Evolutionary conservation across 768 basidiomycete genomes (phyloP).

Genomic region (Botryobasidium botryosum): DNA sequence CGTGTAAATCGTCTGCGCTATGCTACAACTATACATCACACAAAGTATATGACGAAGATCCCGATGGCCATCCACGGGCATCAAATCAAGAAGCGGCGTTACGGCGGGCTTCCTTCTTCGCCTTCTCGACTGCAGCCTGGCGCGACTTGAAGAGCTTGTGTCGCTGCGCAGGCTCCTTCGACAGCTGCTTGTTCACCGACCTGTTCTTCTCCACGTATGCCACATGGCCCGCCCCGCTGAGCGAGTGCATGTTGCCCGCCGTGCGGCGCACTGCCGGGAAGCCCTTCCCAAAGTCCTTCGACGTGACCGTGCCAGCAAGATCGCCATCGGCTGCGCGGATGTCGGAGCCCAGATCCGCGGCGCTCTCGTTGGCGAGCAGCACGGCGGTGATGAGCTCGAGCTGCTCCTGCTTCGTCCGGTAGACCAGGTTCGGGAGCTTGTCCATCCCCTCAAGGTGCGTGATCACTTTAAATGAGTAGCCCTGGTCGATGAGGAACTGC

Average conservation of each 20-base stretch:
- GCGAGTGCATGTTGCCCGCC: slow-evolving; percentile 61
- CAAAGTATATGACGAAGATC: too few relatives aligned
- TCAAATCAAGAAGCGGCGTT: too few relatives aligned
- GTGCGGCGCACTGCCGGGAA: slow-evolving; percentile 59
- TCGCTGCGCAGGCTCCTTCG: slow-evolving; percentile 14
- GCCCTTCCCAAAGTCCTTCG: slow-evolving; percentile 14
- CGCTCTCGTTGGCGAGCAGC: slow-evolving; percentile 76
- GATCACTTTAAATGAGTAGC: slow-evolving; percentile 99
- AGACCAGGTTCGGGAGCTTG: slow-evolving; percentile 72
- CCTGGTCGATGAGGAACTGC: slow-evolving; percentile 96
- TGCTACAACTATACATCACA: too few relatives aligned
- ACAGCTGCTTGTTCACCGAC: slow-evolving; percentile 52
- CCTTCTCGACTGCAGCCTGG: slow-evolving; percentile 13
- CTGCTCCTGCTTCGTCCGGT: slow-evolving; percentile 79
- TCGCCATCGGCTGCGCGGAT: slow-evolving; percentile 61
- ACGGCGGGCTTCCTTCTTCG: slow-evolving; percentile 11
- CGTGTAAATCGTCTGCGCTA: too few relatives aligned
- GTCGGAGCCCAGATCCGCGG: slow-evolving; percentile 75
- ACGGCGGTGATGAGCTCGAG: slow-evolving; percentile 93
- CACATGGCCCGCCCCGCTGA: slow-evolving; percentile 85
- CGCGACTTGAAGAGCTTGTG: slow-evolving; percentile 20
- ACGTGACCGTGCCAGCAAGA: slow-evolving; percentile 54
- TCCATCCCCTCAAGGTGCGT: slow-evolving; percentile 92
- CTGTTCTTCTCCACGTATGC: slow-evolving; percentile 87
- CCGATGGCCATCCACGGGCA: too few relatives aligned